Base-by-base conservation (phyloP, 768 basidiomycete species). In the Suillus alpinus region DNA sequence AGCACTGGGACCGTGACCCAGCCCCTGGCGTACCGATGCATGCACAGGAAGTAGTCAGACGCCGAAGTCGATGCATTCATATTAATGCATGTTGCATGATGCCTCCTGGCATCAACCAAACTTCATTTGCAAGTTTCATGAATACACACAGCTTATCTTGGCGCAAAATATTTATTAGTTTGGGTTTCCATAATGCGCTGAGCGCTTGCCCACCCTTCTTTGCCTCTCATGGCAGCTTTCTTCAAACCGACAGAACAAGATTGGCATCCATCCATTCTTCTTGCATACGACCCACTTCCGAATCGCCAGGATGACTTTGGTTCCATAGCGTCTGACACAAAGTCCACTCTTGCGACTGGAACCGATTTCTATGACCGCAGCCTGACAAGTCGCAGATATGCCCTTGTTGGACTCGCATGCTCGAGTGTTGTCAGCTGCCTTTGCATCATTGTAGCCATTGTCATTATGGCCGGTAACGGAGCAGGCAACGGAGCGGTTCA, bases 341-440 rank as follows among this genome's bases (percentile, higher is more conserved):
- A 41, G 41, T 41, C 41, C 41, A 41, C 41, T n/a, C 6, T n/a
- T n/a, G n/a, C n/a, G n/a, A n/a, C 36, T 4, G 66, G 68, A 9
- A 62, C 68, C 55, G 69, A 71, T n/a, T 71, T 68, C 41, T 72
- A 71, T 41, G 67, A 73, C 41, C 67, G 66, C 26, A 67, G 69
- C 57, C 61, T 63, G 14, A 55, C 63, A 14, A n/a, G n/a, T 43
- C 41, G 41, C n/a, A 43, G 41, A 43, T n/a, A 43, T 43, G 41
- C 41, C n/a, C 41, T 43, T 43, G 9, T 43, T 18, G 41, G 41
- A n/a, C 9, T 43, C 9, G 41, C 41, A 43, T 43, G 41, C n/a
- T 43, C 41, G n/a, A 10, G 3, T 43, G n/a, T 43, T n/a, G n/a
- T 43, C 5, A 5, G 41, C 9, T 43, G 41, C 10, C 10, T 9